phyloP scores from a whole-genome alignment of 2,329 filamentous ascomycete species.

The Exophiala mesophila region DNA sequence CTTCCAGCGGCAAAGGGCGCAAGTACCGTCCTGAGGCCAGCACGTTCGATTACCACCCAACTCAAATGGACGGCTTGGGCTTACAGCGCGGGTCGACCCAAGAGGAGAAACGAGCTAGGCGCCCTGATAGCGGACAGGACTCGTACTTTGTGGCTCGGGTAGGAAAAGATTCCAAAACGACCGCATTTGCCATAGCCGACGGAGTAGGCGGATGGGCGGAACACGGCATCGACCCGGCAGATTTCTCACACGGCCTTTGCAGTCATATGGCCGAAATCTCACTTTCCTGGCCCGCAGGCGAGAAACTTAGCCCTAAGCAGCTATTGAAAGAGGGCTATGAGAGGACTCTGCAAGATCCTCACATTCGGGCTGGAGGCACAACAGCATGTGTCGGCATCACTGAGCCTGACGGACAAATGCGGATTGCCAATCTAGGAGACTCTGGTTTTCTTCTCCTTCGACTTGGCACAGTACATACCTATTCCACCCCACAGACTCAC shows the following conservation, averaged over 20 bases:
- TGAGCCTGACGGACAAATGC: constrained; percentile 65
- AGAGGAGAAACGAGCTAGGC: constrained; percentile 57
- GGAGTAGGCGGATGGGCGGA: constrained; percentile 95
- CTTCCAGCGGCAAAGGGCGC: constrained; percentile 68
- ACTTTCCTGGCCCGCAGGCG: constrained; percentile 47
- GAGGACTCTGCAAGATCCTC: constrained; percentile 66
- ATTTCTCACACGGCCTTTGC: constrained; percentile 92
- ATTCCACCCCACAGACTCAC: constrained; percentile 84
- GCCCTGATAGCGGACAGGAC: constrained; percentile 84
- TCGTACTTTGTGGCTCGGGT: constrained; percentile 87
- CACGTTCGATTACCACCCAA: constrained; percentile 66
- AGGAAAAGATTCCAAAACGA: constrained; percentile 62
- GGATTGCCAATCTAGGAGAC: constrained; percentile 92
- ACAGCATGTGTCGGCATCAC: constrained; percentile 87
- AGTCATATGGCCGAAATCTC: constrained; percentile 83
- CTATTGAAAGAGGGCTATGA: constrained; percentile 84
- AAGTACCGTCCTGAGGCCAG: constrained; percentile 64
- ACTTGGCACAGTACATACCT: constrained; percentile 76
- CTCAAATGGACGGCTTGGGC: constrained; percentile 34
- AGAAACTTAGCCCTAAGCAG: constrained; percentile 53
- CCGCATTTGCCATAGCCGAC: constrained; percentile 87
- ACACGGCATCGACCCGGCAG: constrained; percentile 85
- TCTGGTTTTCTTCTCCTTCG: constrained; percentile 87
- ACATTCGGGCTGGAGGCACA: constrained; percentile 76
- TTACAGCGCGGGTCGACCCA: constrained; percentile 32